Base-by-base conservation (phyloP, 2,329 filamentous ascomycete genomes). In the Hirsutella thompsonii region DNA sequence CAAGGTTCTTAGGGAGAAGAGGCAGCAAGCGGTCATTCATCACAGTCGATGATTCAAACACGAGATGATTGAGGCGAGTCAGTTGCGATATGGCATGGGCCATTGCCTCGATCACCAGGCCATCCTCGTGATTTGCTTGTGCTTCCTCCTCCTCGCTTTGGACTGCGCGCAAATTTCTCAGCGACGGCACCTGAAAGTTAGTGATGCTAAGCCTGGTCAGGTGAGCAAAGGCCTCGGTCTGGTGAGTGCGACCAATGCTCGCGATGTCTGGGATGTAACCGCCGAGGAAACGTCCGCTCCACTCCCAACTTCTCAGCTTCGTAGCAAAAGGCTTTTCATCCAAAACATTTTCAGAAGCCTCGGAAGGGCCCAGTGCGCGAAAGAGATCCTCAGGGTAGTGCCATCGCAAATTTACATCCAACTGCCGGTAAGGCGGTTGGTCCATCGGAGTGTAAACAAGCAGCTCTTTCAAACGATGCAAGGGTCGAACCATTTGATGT, bases 21-120 rank as follows among this genome's bases (percentile, higher is more conserved):
- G 74, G 68, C n/a, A 94, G 64, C 16, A 93, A 67, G 8, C 68
- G 66, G 8, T 77, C 72, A 52, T 83, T 83, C 43, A 87, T 71
- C 28, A 84, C 68, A 3, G 79, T 81, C 35, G 81, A 93, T 8
- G 81, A 81, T 52, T 89, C 78, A 48, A 95, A 79, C 2, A 79
- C 68, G 10, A 95, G 63, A 41, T 79, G 73, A 41, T 70, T 70
- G 6, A 96, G 66, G 2, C 71, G 60, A 1, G 78, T 73, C 8
- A 95, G 68, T 20, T 56, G 50, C 1, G 51, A 50, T 30, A 65
- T 59, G 16, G 62, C 55, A 13, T 49, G 40, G 5, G 55, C 60
- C 23, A 62, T 46, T 16, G 53, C 51, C 19, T 59, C 56, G 21
- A 64, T 54, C 29, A 71, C 61, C 39, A 67, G 64, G 1, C 63